These are phyloP conservation scores for Gnomoniopsis smithogilvyi DNA, from an alignment of 2,329 filamentous ascomycete genomes.

Conservation along the genomic window DNA sequence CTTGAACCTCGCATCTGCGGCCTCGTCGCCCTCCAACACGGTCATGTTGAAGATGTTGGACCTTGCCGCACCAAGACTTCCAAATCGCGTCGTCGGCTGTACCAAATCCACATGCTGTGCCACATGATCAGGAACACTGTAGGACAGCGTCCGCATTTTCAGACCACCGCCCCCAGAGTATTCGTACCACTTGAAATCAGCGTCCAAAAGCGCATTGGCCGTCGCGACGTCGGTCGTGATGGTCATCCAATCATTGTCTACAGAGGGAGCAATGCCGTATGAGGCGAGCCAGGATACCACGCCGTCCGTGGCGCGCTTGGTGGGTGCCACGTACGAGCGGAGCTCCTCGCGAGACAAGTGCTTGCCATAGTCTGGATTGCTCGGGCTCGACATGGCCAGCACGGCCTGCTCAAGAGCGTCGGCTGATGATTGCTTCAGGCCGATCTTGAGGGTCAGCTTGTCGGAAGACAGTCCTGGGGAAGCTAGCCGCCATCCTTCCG, in stretches of 20 bases:
- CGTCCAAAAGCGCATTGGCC: constrained; percentile 54
- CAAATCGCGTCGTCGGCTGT: constrained; percentile 64
- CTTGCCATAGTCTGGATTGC: constrained; percentile 55
- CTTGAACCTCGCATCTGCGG: not conserved
- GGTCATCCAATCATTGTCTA: constrained; percentile 60
- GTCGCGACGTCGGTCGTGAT: constrained; percentile 49
- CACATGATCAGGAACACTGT: constrained; percentile 58
- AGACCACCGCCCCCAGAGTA: constrained; percentile 37
- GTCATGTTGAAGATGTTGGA: constrained; percentile 36
- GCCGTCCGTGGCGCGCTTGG: constrained; percentile 40
- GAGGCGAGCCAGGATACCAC: constrained; percentile 54
- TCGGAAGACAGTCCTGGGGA: constrained; percentile 34
- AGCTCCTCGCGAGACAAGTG: constrained; percentile 61
- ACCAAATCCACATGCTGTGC: constrained; percentile 57
- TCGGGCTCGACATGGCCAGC: constrained; percentile 60
- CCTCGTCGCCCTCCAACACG: constrained; percentile 23
- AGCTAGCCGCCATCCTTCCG: constrained; percentile 35
- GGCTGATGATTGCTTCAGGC: constrained; percentile 45
- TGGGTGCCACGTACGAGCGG: constrained; percentile 49
- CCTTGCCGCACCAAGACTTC: constrained; percentile 41
- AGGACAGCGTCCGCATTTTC: constrained; percentile 51
- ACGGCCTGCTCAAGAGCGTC: constrained; percentile 54
- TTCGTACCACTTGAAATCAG: constrained; percentile 55
- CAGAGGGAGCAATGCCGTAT: constrained; percentile 42
- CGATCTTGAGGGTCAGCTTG: constrained; percentile 44